These are phyloP conservation scores for Verbena officinalis DNA, from an alignment of 257 asterid genomes.

Conservation along the genomic window DNA sequence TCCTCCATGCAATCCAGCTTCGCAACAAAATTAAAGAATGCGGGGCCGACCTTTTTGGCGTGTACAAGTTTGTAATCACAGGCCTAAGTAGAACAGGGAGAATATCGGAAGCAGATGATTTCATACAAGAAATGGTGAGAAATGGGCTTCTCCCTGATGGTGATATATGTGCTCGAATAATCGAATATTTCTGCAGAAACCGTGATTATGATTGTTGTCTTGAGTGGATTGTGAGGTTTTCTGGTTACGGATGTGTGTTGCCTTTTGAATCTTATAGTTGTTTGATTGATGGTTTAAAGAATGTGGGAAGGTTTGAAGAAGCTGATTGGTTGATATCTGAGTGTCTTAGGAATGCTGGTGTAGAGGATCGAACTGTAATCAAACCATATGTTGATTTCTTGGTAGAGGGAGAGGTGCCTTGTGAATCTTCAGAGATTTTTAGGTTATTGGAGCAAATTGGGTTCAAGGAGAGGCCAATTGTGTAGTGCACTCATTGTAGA, in stretches of 20 bases:
- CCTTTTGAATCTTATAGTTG: slow-evolving; percentile 29
- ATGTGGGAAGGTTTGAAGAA: slow-evolving; percentile 34
- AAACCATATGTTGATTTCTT: slow-evolving; percentile 37
- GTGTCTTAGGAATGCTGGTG: slow-evolving; percentile 29
- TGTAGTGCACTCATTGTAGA: slow-evolving; percentile 22
- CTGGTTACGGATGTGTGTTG: slow-evolving; percentile 23
- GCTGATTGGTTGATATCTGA: slow-evolving; percentile 35
- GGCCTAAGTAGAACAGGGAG: slow-evolving; percentile 37
- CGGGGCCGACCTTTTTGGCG: slow-evolving; percentile 30
- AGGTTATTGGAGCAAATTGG: slow-evolving; percentile 30
- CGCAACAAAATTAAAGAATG: slow-evolving; percentile 18
- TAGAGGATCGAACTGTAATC: slow-evolving; percentile 37
- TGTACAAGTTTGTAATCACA: slow-evolving; percentile 37
- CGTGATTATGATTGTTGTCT: slow-evolving; percentile 22
- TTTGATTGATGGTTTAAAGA: slow-evolving; percentile 38
- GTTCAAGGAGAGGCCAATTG: slow-evolving; percentile 38
- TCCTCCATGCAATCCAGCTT: slow-evolving; percentile 35
- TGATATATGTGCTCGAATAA: slow-evolving; percentile 26
- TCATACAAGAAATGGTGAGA: slow-evolving; percentile 40
- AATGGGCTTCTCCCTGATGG: slow-evolving; percentile 33
- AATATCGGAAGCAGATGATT: slow-evolving; percentile 35
- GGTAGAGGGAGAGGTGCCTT: slow-evolving; percentile 32
- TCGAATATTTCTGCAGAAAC: slow-evolving; percentile 29
- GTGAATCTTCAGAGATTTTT: slow-evolving; percentile 21
- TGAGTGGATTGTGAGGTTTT: slow-evolving; percentile 36